Evolutionary conservation across 768 basidiomycete species (phyloP), one percentile per base, ranked within the genome.

Genomic region (Mycena capillaripes): DNA sequence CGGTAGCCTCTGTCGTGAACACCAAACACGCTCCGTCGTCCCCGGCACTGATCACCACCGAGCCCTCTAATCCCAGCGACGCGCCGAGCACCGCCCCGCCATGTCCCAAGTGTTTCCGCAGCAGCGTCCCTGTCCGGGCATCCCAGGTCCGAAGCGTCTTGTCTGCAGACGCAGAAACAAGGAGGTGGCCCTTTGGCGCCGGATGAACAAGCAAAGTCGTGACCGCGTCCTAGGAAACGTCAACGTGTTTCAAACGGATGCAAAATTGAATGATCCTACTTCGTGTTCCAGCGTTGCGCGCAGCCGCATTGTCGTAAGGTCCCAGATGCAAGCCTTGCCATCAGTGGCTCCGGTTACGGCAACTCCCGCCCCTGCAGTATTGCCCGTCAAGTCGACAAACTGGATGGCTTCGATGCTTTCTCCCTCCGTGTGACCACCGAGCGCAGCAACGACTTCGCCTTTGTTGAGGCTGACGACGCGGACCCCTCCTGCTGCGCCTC

Each of bases 311-410:
- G 95, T 97, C 59, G 88, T 88, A 50, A 97, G 86, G 83, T 99
- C 98, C 97, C 97, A 99, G 38, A 98, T 91, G 76, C 94, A 96
- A 21, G 92, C 93, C 79, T 96, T 97, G 0, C 97, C 96, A 78
- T 99, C 98, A 5, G 97, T 98, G 6, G 90, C 96, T 14, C 95
- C 97, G 2, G 94, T 96, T 0, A 95, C 90, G 14, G 92, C 91
- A 23, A 95, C 90, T 10, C 89, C 90, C 9, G 89, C 86, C 4
- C 88, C 88, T 4, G 84, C 81, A 10, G 75, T 84, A 6, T 84
- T 87, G 0, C 90, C 88, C 14, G 91, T 85, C 23, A 97, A 83
- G 76, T 97, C 95, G 29, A 97, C 88, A 78, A 97, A 98, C 58
- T 87, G 89, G 40, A 97, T 87, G 1, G 92, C 91, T 83, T 98